phyloP scores from a whole-genome alignment of 257 asterid genomes.

The Primulina huaijiensis region DNA sequence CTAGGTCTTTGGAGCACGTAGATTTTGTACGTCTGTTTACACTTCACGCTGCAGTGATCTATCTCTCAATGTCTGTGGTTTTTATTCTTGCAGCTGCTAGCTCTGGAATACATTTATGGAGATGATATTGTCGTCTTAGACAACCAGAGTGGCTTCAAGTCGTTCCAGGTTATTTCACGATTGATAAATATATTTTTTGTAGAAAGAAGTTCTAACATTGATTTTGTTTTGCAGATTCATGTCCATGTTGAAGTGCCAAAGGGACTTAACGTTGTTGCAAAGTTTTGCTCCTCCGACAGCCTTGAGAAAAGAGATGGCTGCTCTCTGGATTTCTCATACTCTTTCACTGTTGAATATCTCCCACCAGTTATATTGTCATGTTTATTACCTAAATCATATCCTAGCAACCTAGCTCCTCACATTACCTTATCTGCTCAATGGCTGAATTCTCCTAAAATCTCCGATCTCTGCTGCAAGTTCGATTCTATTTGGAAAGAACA shows the following conservation, averaged over 20 bases:
- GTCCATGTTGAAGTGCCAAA: constrained; percentile 64
- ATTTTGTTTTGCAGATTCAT: constrained; percentile 48
- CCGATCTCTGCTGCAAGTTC: constrained; percentile 62
- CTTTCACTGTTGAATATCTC: constrained; percentile 74
- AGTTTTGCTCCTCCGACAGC: constrained; percentile 43
- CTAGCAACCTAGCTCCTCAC: constrained; percentile 63
- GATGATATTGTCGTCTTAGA: constrained; percentile 58
- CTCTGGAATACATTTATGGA: constrained; percentile 78
- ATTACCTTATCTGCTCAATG: constrained; percentile 68
- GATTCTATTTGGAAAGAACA: constrained; percentile 79
- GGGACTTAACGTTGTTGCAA: constrained; percentile 50
- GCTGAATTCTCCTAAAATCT: constrained; percentile 54
- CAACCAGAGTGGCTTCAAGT: constrained; percentile 41
- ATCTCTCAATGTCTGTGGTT: constrained; percentile 9
- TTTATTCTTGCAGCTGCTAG: constrained; percentile 63
- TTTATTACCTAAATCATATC: constrained; percentile 79
- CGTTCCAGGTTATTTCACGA: constrained; percentile 58
- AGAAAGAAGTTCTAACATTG: constrained; percentile 17
- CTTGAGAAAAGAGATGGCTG: constrained; percentile 23
- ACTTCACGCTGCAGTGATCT: not conserved
- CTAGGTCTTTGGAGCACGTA: not conserved
- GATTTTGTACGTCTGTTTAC: not conserved
- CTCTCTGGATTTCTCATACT: constrained; percentile 58
- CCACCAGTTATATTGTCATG: constrained; percentile 75
- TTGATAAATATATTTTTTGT: not conserved